Evolutionary conservation across 228 moss, liverwort and hornwort species (phyloP), one percentile per base, ranked within the genome.

Genomic region (Sphagnum magellanicum): DNA sequence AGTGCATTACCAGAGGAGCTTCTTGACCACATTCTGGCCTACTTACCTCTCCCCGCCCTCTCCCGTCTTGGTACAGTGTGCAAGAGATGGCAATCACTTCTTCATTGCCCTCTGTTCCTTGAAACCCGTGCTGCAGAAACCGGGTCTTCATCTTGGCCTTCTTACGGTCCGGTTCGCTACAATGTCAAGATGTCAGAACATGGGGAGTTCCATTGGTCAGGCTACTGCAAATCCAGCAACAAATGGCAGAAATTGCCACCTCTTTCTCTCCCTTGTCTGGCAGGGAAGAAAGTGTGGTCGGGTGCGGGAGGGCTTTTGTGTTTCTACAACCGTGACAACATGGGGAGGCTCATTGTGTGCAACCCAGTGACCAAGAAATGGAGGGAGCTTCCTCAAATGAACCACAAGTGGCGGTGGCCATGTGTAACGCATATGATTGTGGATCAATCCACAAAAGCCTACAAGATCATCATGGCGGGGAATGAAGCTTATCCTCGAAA

Each of bases 11-110:
- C 32, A 32, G 32, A 32, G 32, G 32, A 32, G 32, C 32, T 32
- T 32, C 32, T 32, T 32, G 32, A 32, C 32, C 32, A 32, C 32
- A 32, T 79, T 17, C 48, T 79, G 5, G 75, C 79, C 15, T 79
- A 68, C 65, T 5, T 79, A 13, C 79, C 79, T 49, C 75, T 79
- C 11, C 67, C 74, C 5, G 59, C 79, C 9, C 65, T 79, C 16
- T 74, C 71, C 6, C 63, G 64, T 50, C 58, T 71, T 50, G 64
- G 72, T 10, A 69, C 52, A 1, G 75, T 79, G 4, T 79, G 79
- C 72, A 72, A 69, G 13, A 67, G 79, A 61, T 79, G 79, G 75
- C 71, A 67, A 6, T 49, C 11, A 0, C 17, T 75, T 55, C 6
- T 69, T 0, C 46, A 50, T 16, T 68, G 52, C 2, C 53, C 70